Base-by-base conservation (phyloP, 257 asterid genomes). In the Rubia yunnanensis region DNA sequence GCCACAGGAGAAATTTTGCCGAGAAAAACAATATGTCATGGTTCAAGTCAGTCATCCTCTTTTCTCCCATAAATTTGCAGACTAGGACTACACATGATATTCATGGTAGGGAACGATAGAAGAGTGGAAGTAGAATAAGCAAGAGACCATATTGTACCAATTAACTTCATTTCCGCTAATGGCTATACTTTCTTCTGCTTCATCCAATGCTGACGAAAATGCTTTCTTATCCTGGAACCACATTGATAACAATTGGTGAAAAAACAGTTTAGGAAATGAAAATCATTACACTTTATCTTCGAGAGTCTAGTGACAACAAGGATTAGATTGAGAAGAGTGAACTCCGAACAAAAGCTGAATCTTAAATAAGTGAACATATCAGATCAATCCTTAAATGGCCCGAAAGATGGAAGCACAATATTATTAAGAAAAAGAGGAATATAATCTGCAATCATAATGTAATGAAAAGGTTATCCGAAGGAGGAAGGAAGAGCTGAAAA, bases 181-280 rank as follows among this genome's bases (percentile, higher is more conserved):
- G 14, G 44, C 32, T 13, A 50, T 49, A 60, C 69, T 61, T 60
- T 69, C 52, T 30, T 68, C 77, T 49, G 70, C 64, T 48, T 56
- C 73, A 61, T 54, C 75, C 57, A 76, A 52, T 38, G 66, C 23
- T 60, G 66, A 67, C 36, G 79, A 73, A 65, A 79, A 73, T 34
- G 70, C 38, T 69, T 63, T 68, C 68, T 72, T 67, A 49, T 68
- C 75, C 84, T 80, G 73, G 39, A 59, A 59, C 17, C 34, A 58
- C 59, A 65, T 27, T 36, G 28, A 38, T 54, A 24, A 36, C 24
- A 48, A 39, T 44, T 24, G 3, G 7, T 39, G 1, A 23, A 27
- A 30, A 23, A 24, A 30, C 22, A 49, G 44, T 23, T 34, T 39
- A 64, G 61, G 44, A 49, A 20, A 34, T 7, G 52, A 14, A 52